Evolutionary conservation across 805 yeast genomes (phyloP), one percentile per base, ranked within the genome.

Genomic region (Tetrapisispora iriomotensis): DNA sequence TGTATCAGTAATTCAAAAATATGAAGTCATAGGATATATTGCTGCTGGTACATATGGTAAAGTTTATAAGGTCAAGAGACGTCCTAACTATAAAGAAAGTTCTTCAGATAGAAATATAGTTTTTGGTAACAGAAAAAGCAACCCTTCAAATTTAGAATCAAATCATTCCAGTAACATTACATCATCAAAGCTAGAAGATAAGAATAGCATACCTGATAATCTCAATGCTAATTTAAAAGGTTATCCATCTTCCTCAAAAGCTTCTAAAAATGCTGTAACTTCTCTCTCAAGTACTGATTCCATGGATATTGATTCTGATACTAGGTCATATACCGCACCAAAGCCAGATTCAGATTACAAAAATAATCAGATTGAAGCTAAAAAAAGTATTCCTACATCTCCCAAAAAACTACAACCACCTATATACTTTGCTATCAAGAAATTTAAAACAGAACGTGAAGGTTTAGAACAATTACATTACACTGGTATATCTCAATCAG

Each of bases 21-120:
- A 88, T 61, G 88, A 82, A 45, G 81, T 92, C 43, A 63, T 87
- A 14, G 98, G 98, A 0, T 92, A 92, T 61, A 92, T 92, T 42
- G 98, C 98, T 1, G 96, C 98, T 0, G 98, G 98, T 29, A 92
- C 98, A 0, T 92, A 92, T 60, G 98, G 98, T 42, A 87, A 85
- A 57, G 99, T 92, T 17, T 92, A 87, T 66, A 90, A 92, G 57
- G 97, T 96, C 7, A 73, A 74, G 45, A 38, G 39, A 18, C 30
- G 39, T 23, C 20, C 31, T 8, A 26, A 37, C 10, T 37, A 8
- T 20, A 30, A 19, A 70, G 78, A 8, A 25, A 17, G 23, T 8
- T 25, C 25, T 20, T 23, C 29, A 18, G 21, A 8, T 7, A 23
- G 5, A 6, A 24, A 9, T 15, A 10, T 14, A 6, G 24, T 8